Conservation (phyloP, 768 basidiomycete species). For the Pulveroboletus sp. region DNA sequence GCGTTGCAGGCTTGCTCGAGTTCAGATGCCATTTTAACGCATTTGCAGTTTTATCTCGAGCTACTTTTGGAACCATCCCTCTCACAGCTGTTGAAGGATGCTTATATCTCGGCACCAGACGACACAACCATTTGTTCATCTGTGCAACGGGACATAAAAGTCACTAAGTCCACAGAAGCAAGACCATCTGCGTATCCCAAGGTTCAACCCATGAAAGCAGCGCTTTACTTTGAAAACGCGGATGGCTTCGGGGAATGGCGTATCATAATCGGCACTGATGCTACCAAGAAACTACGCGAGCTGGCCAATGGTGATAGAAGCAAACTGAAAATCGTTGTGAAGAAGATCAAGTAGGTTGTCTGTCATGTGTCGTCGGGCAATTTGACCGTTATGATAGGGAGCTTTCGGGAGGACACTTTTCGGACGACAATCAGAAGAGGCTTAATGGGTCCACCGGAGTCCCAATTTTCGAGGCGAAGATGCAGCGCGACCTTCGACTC, state of each 20-base stretch:
- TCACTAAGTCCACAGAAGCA: conserved; percentile 1
- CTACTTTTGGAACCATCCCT: conserved; percentile 18
- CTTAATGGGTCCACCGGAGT: conserved; percentile 46
- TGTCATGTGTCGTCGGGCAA: not conserved
- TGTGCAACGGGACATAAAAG: not conserved
- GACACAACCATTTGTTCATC: not conserved
- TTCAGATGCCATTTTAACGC: too few species aligned
- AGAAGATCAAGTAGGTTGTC: conserved; percentile 59
- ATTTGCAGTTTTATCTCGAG: conserved; percentile 24
- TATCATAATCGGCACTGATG: conserved; percentile 51
- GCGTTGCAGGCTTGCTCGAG: not conserved
- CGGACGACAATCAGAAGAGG: conserved; percentile 62
- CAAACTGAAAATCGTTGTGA: conserved; percentile 51
- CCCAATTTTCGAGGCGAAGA: conserved; percentile 67
- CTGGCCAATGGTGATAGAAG: conserved; percentile 42
- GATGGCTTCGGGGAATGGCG: conserved; percentile 63
- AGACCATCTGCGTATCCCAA: conserved; percentile 37
- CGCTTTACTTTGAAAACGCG: conserved; percentile 54
- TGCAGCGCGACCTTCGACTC: conserved; percentile 49
- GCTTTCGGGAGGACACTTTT: conserved; percentile 66
- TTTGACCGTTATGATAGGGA: conserved; percentile 39
- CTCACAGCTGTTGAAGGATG: conserved; percentile 4
- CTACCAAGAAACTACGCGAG: conserved; percentile 47
- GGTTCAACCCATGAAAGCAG: conserved; percentile 58
- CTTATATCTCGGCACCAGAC: conserved; percentile 4